Evolutionary conservation across 352 stramenopile species (phyloP).

Genomic region (Pythium insidiosum): DNA sequence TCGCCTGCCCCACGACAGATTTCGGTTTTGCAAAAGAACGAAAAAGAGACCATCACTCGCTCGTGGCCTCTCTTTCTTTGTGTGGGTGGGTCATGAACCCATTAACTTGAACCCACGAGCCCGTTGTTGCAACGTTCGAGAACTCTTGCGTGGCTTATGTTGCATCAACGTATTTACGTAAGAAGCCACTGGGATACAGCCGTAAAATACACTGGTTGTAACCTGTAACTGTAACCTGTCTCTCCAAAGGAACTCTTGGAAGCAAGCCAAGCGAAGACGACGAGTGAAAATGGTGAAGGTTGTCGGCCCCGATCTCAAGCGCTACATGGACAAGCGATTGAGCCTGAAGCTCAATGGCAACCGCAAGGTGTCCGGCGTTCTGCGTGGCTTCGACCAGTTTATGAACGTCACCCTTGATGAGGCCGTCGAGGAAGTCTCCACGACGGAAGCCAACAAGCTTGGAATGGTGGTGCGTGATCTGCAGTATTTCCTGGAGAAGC

Average conservation of each 20-base stretch:
- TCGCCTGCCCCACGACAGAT: background rate
- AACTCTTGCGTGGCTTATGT: too few relatives aligned
- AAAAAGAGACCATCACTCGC: constrained; percentile 13
- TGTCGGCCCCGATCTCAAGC: constrained; percentile 80
- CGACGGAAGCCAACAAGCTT: constrained; percentile 83
- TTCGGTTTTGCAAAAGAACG: background rate
- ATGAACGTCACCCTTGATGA: constrained; percentile 97
- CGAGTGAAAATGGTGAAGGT: constrained; percentile 58
- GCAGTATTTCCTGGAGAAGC: too few relatives aligned
- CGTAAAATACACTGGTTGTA: too few relatives aligned
- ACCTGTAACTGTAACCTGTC: too few relatives aligned
- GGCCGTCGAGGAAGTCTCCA: constrained; percentile 84
- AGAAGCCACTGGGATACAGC: too few relatives aligned
- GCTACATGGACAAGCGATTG: constrained; percentile 94
- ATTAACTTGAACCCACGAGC: too few relatives aligned
- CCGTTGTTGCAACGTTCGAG: too few relatives aligned
- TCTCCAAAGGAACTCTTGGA: too few relatives aligned
- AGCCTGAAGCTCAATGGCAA: constrained; percentile 94
- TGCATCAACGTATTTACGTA: too few relatives aligned
- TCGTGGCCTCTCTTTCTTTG: constrained; percentile 7
- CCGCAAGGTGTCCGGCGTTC: constrained; percentile 88
- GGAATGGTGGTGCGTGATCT: constrained; percentile 85
- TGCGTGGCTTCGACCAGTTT: constrained; percentile 96
- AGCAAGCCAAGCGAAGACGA: constrained; percentile 4
- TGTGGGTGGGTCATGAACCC: too few relatives aligned